Evolutionary conservation across 2,329 filamentous ascomycete species (phyloP).

Genomic region (Hypoxylon sp.): DNA sequence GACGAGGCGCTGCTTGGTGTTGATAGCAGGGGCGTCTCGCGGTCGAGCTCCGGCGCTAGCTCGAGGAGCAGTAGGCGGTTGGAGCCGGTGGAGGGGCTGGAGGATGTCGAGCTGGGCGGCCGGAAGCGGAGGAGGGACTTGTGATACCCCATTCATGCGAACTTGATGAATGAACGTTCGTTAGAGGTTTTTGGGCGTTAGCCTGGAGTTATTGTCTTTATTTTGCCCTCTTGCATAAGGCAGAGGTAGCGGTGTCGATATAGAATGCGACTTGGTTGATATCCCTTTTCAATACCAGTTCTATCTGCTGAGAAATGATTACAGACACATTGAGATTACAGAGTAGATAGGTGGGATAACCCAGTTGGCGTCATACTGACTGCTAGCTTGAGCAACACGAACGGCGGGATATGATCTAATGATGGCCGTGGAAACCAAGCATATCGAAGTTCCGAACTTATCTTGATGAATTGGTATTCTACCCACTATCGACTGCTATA

Average conservation of each 20-base stretch:
- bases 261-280: not conserved
- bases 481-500: not conserved
- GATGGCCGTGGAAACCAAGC: not conserved
- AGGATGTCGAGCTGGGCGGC: slow-evolving; percentile 37
- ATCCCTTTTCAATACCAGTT: not conserved
- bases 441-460: not conserved
- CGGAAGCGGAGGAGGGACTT: slow-evolving; percentile 26
- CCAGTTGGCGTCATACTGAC: too few relatives aligned
- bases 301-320: not conserved
- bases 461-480: not conserved
- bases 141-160: too few relatives aligned
- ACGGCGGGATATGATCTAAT: too few relatives aligned
- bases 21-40: slow-evolving; percentile 20
- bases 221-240: too few relatives aligned
- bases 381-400: too few relatives aligned
- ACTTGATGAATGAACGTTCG: not conserved
- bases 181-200: not conserved
- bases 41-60: slow-evolving; percentile 21
- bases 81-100: slow-evolving; percentile 33
- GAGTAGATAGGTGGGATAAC: too few relatives aligned
- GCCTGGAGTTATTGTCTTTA: not conserved
- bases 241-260: not conserved
- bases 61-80: slow-evolving; percentile 22
- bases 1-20: slow-evolving; percentile 14
- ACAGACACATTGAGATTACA: too few relatives aligned